Evolutionary conservation across 495 filamentous ascomycete species (phyloP).

Genomic region (Sporormia fimetaria): DNA sequence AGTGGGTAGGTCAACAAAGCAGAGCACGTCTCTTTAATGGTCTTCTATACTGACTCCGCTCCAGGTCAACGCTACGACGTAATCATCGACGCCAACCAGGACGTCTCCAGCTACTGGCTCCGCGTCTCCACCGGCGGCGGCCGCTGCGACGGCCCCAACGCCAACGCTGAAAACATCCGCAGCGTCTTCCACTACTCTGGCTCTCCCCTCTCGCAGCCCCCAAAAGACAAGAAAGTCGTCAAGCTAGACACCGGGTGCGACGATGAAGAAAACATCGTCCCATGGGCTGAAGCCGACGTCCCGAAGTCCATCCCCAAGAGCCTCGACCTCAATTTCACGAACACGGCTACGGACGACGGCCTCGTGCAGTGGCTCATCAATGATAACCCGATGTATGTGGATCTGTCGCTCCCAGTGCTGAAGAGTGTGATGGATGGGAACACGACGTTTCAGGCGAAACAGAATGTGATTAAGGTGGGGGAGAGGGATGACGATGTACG

Average conservation of each 20-base stretch:
- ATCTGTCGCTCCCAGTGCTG: constrained; percentile 27
- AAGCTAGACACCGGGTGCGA: constrained; percentile 23
- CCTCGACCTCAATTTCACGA: constrained; percentile 13
- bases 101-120: constrained; percentile 33
- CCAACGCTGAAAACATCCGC: constrained; percentile 22
- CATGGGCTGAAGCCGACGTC: constrained; percentile 24
- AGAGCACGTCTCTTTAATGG: too few relatives aligned
- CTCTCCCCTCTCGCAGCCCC: constrained; percentile 17
- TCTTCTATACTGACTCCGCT: too few relatives aligned
- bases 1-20: constrained; percentile 28
- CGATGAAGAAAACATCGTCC: constrained; percentile 26
- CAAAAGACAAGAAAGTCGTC: constrained; percentile 13
- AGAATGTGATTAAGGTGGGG: constrained; percentile 25
- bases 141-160: constrained; percentile 24
- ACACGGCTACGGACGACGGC: constrained; percentile 7
- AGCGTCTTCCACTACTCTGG: constrained; percentile 31
- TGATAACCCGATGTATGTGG: constrained; percentile 22
- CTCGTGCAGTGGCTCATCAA: constrained; percentile 32
- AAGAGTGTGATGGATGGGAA: constrained; percentile 27
- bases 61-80: constrained; percentile 35
- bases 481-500: constrained; percentile 14
- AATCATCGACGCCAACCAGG: constrained; percentile 30
- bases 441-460: constrained; percentile 18
- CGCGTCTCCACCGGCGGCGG: constrained; percentile 24
- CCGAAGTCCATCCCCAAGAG: constrained; percentile 12